Evolutionary conservation across 352 stramenopile species (phyloP), one percentile per base, ranked within the genome.

Genomic region (Globisporangium polare): DNA sequence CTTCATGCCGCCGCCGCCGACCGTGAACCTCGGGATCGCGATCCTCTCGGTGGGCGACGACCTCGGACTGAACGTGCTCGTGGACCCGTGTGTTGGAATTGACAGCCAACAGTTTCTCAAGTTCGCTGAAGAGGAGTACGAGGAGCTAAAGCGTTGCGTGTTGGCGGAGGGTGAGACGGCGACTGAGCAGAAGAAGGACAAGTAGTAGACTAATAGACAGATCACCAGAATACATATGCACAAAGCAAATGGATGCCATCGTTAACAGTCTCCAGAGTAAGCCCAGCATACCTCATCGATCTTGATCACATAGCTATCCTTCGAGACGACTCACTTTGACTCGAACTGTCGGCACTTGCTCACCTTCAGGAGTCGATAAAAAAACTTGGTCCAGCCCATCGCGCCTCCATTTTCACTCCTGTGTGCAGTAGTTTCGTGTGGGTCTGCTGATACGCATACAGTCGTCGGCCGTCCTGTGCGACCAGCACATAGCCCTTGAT

Each of bases 1-100:
- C 9, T 94, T 94, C 56, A 75, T 92, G 52, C 84, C 84, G 12
- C 84, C 84, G n/a, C 84, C 84, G 53, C 84, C 84, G 47, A 83
- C 74, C 2, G 82, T 94, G 58, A 94, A 94, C 61, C 69, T 94
- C 17, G 84, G 84, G 43, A 71, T 94, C 22, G 80, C 79, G 41
- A 85, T 92, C 33, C 70, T 90, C 24, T 90, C 80, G 18, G 72
- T 89, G 49, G 82, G 82, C 51, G 82, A 90, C 45, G 68, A 83
- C 39, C 74, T 94, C 3, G 82, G 83, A 1, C 68, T 91, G 18
- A 92, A 90, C 53, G 83, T 90, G 45, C 73, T 89, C 20, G 81
- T 91, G 55, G 84, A 94, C 62, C 74, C 78, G 49, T 81, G 70
- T 45, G 80, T 94, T 17, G 82, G 82, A 9, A 66, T 89, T 22